phyloP scores from a whole-genome alignment of 176 grass and related monocot species.

The Saccharum spontaneum region DNA sequence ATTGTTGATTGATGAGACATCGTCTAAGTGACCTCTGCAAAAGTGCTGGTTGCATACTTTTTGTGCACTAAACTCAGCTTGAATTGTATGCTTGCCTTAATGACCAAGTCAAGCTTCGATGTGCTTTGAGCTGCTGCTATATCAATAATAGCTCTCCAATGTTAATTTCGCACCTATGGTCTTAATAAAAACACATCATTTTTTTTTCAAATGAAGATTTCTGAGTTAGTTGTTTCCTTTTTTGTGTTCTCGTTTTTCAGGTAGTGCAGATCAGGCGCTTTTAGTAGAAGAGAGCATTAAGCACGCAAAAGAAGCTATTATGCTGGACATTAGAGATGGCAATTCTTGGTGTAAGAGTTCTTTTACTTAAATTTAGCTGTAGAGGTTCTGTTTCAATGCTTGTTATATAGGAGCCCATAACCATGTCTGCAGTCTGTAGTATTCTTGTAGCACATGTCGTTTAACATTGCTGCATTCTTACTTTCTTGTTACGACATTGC shows the following conservation, averaged over 20 bases:
- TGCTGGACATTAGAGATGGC: constrained; percentile 92
- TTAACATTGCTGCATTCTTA: neutral
- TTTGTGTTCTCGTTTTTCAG: constrained; percentile 34
- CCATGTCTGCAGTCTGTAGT: neutral
- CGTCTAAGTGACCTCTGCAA: no score
- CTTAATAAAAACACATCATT: neutral
- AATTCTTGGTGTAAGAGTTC: constrained; percentile 95
- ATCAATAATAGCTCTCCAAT: neutral
- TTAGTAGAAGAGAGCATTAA: constrained; percentile 93
- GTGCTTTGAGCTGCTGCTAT: neutral
- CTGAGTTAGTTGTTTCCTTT: neutral
- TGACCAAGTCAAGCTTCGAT: no score
- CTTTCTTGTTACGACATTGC: neutral
- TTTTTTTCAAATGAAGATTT: constrained; percentile 2
- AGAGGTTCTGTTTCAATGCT: constrained; percentile 10
- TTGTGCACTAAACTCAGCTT: no score
- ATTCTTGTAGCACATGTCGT: neutral
- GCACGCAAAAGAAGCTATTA: constrained; percentile 92
- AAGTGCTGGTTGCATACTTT: no score
- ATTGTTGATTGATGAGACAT: no score
- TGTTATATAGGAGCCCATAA: neutral
- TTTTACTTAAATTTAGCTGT: constrained; percentile 31
- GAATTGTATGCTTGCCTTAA: no score
- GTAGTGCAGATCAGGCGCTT: constrained; percentile 54
- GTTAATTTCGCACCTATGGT: neutral